Base-by-base conservation (phyloP, 257 asterid genomes). In the Echium plantagineum region DNA sequence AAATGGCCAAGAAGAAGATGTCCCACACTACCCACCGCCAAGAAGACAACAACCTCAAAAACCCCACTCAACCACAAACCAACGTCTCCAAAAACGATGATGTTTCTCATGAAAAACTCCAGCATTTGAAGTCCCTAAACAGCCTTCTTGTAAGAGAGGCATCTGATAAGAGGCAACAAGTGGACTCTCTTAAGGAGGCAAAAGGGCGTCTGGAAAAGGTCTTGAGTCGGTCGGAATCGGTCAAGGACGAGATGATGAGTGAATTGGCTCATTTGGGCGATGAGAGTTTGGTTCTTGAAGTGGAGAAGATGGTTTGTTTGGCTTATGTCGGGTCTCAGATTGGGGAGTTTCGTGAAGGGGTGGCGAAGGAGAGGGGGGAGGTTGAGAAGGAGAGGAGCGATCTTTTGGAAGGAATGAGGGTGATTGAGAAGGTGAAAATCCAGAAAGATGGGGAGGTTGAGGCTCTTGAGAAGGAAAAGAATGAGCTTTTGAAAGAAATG, bases 101-200 rank as follows among this genome's bases (percentile, higher is more conserved):
- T 3, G 31, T 30, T 30, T 20, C 30, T 12, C 30, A 52, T 5
- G 75, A 71, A 61, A 71, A 71, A 71, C 26, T 71, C 9, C 52
- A 71, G 55, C 76, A 38, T 52, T 82, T 90, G 56, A 90, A 83
- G 69, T 73, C 83, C 4, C 82, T 90, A 30, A 90, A 90, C 28
- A 77, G 51, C 28, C 72, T 72, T 70, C 94, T 90, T 49, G 68
- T 90, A 3, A 83, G 74, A 77, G 87, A 86, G 78, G 74, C 83
- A 1, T n/a, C 72, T 52, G 93, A 79, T 72, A 83, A 84, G 47
- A 87, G 97, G 42, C 79, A 82, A 63, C 81, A 74, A 75, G 84
- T 89, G 66, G 86, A 74, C 13, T 68, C 90, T 26, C 87, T 86
- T 10, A 48, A 52, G 54, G 76, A 69, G 57, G 72, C 80, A 0